Evolutionary conservation across 345 rosid species (phyloP), one percentile per base, ranked within the genome.

Genomic region (Zanthoxylum bungeanum): DNA sequence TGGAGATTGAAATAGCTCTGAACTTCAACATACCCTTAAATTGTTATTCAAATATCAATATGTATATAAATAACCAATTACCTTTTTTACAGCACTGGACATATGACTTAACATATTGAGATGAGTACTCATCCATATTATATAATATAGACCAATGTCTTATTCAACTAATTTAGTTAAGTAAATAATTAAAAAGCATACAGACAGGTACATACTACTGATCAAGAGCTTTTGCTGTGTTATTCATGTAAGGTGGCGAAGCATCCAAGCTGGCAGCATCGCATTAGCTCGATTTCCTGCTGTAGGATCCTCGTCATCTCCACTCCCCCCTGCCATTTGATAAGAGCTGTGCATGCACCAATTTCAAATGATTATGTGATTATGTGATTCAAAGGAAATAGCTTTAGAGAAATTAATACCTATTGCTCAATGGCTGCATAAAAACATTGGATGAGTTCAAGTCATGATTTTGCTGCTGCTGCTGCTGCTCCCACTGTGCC

Each of bases 201-300:
- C n/a, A n/a, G n/a, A n/a, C n/a, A n/a, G n/a, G 37, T 7, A 39
- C 19, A 39, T 21, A 39, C 31, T 27, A 40, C 9, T 34, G 46
- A 39, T 39, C 33, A 39, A 44, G 49, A 14, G 47, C 19, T 37
- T 40, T 3, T 27, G 52, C 22, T 42, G 14, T 65, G 14, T 51
- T 44, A 74, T 24, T 72, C 77, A 9, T 74, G 73, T n/a, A 28
- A 75, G 58, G 52, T 68, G 76, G 73, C 77, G 66, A 52, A 84
- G 75, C 92, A 88, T 81, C 92, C 92, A 88, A 36, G 88, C 65
- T 19, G 92, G 92, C 75, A 86, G 73, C 40, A 78, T 69, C 19
- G 74, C 62, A 36, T 81, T 80, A n/a, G 65, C 63, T 67, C 71
- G 74, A 16, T 73, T 59, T 16, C 75, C 80, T 17, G 69, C 55